These are phyloP conservation scores for Hyphodiscus sp. DNA, from an alignment of 2,329 filamentous ascomycete genomes.

Conservation along the genomic window DNA sequence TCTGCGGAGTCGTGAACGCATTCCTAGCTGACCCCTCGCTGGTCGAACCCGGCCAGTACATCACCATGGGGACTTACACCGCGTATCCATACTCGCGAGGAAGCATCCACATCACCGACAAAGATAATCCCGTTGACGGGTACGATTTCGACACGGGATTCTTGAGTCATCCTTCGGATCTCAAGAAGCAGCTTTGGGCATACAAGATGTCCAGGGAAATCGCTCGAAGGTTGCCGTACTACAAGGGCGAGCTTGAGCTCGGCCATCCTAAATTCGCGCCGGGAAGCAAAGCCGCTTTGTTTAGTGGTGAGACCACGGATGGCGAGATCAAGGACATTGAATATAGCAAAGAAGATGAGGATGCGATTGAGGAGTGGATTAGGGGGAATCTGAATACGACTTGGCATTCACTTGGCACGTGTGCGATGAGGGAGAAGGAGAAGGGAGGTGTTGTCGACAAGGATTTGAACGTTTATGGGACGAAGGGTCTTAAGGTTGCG, in stretches of 20 bases:
- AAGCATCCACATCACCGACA: constrained; percentile 49
- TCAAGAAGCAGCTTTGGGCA: constrained; percentile 52
- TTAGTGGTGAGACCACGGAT: constrained; percentile 23
- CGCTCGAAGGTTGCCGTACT: constrained; percentile 46
- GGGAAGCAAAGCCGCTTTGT: constrained; percentile 34
- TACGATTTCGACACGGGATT: constrained; percentile 53
- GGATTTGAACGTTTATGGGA: constrained; percentile 35
- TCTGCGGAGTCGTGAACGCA: constrained; percentile 44
- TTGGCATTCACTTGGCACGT: constrained; percentile 37
- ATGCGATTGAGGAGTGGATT: constrained; percentile 37
- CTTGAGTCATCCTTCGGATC: constrained; percentile 48
- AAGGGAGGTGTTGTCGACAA: constrained; percentile 35
- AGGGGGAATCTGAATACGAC: constrained; percentile 35
- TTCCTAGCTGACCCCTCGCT: constrained; percentile 38
- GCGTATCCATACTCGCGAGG: constrained; percentile 57
- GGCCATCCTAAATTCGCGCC: constrained; percentile 40
- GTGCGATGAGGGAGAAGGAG: constrained; percentile 32
- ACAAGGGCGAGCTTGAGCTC: constrained; percentile 38
- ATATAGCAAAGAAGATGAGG: constrained; percentile 29
- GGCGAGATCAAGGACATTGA: constrained; percentile 31
- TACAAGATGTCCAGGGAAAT: constrained; percentile 63
- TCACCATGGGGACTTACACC: constrained; percentile 46
- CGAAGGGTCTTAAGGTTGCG: constrained; percentile 35
- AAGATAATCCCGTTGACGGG: constrained; percentile 34
- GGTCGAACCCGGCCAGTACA: constrained; percentile 41